Conservation (phyloP, 1,284 basidiomycete species). For the Trichosporon coremiiforme region DNA sequence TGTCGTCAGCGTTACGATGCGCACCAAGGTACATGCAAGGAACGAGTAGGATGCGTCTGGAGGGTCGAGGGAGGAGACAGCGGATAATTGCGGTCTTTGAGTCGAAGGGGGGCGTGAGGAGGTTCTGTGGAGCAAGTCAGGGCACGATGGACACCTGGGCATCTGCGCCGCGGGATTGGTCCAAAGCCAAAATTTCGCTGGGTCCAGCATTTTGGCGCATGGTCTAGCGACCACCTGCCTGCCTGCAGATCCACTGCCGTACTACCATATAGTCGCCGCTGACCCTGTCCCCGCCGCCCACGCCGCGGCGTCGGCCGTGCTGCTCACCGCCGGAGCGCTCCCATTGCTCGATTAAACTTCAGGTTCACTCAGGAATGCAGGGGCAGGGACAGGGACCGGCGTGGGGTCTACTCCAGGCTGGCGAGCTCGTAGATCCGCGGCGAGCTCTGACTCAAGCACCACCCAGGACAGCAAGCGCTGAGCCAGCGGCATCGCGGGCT, state of each 20-base stretch:
- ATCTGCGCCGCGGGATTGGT: background rate
- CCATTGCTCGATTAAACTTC: conserved; percentile 11
- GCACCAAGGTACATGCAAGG: background rate
- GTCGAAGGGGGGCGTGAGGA: no score
- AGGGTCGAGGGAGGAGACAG: background rate
- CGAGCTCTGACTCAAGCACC: background rate
- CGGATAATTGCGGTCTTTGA: background rate
- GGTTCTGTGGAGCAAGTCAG: background rate
- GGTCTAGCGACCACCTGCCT: background rate
- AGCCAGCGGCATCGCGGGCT: background rate
- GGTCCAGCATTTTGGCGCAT: no score
- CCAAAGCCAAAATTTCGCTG: background rate
- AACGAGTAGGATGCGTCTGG: background rate
- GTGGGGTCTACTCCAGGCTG: background rate
- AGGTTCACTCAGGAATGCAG: conserved; percentile 1
- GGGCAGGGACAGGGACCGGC: background rate
- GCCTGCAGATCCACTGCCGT: background rate
- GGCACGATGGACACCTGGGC: background rate
- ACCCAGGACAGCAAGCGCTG: background rate
- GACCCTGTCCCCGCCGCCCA: background rate
- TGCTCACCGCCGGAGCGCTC: background rate
- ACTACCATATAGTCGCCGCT: background rate
- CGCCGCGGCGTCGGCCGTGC: background rate
- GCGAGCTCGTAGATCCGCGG: background rate
- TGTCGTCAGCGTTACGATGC: background rate